Evolutionary conservation across 1,139 yeast genomes (phyloP), one percentile per base, ranked within the genome.

Genomic region (Taiozyma sp.): DNA sequence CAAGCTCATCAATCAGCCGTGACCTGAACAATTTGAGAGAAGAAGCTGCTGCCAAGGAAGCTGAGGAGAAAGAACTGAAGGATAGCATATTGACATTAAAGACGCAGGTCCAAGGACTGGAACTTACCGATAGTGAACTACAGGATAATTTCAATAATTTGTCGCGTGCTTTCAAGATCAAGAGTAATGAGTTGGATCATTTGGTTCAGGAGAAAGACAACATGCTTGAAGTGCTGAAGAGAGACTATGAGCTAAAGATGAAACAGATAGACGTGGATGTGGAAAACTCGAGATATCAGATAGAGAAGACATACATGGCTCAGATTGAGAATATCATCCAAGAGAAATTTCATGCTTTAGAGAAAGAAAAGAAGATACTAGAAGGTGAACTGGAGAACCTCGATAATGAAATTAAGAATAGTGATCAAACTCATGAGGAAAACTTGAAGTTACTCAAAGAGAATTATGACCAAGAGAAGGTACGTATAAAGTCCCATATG

Each of bases 141-240:
- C 61, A 58, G 16, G 63, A 60, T 22, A 30, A 37, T 8, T 22
- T 47, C 3, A 19, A 42, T 4, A 21, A 42, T 2, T 19, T 51
- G 22, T n/a, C 47, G 11, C 64, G 66, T 49, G 58, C 63, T 45
- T 44, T 64, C 6, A 69, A 67, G 49, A 68, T 69, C 30, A 73
- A 74, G 43, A 63, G 71, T 50, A 73, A 71, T 60, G 76, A 74
- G 49, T 56, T 75, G 10, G 73, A 72, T 16, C 73, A 70, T 47
- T 65, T 70, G 22, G 59, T 61, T 22, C 53, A 62, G 11, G 51
- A 65, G 26, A 67, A 64, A 43, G 67, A 67, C 44, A 61, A 71
- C 2, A 70, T 67, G 2, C 73, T 72, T 55, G 45, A 56, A 42
- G 65, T 69, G 39, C 55, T 76, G 44, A 63, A 66, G n/a, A 62